Percentiles rank a stretch among this genome's conserved stretches.
These are phyloP conservation scores for Kodamaea neixiangensis DNA, from an alignment of 805 yeast species.

Conservation along the genomic window DNA sequence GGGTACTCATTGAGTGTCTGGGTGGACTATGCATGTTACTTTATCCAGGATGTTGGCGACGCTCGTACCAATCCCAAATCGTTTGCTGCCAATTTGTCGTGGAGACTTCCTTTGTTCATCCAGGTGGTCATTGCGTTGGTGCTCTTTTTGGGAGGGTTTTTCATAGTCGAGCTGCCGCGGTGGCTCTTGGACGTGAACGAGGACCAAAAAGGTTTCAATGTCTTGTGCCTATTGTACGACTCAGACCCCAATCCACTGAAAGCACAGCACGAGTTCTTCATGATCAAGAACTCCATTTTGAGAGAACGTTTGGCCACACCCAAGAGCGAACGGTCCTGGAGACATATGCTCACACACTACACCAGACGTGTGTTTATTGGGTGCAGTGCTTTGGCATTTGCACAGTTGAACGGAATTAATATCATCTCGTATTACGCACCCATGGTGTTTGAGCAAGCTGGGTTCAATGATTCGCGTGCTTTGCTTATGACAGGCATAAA, in stretches of 20 bases:
- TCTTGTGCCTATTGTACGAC: constrained; percentile 35
- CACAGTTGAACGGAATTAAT: constrained; percentile 56
- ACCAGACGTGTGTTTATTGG: constrained; percentile 37
- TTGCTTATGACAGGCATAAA: constrained; percentile 47
- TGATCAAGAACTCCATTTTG: constrained; percentile 48
- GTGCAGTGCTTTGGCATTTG: constrained; percentile 46
- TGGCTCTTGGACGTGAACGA: constrained; percentile 85
- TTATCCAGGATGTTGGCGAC: constrained; percentile 52
- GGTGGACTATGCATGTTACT: constrained; percentile 80
- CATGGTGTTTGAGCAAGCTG: constrained; percentile 51
- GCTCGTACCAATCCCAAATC: constrained; percentile 36
- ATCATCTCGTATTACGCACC: constrained; percentile 61
- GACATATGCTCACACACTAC: constrained; percentile 42
- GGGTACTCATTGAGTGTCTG: constrained; percentile 85
- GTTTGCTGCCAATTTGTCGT: constrained; percentile 49
- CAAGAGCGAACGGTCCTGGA: constrained; percentile 42
- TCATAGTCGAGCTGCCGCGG: constrained; percentile 85
- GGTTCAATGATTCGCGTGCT: constrained; percentile 44
- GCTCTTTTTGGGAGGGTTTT: constrained; percentile 70
- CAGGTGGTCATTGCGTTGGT: constrained; percentile 75
- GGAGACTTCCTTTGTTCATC: constrained; percentile 78
- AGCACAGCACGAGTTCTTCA: constrained; percentile 45
- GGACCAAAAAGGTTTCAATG: constrained; percentile 55
- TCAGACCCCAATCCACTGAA: constrained; percentile 32
- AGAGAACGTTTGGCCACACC: constrained; percentile 41